phyloP scores from a whole-genome alignment of 2,329 filamentous ascomycete genomes.

The Myriangium duriaei region DNA sequence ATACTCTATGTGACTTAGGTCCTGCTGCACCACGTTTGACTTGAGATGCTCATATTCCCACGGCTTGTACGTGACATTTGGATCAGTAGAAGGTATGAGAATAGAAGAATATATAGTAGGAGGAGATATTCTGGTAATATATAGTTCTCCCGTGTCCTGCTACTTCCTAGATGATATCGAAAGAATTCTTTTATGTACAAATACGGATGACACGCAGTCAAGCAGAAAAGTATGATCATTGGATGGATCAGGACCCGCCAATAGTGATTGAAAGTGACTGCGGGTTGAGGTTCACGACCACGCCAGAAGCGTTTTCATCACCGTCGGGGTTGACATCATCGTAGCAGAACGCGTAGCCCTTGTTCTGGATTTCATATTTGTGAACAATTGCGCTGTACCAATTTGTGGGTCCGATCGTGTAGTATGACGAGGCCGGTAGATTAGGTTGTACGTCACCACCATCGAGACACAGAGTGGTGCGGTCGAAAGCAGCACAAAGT shows the following conservation, averaged over 20 bases:
- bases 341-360: conserved; percentile 55
- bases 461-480: conserved; percentile 49
- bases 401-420: conserved; percentile 26
- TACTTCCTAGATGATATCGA: too few relatives aligned
- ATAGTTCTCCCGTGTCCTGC: too few relatives aligned
- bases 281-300: conserved; percentile 28
- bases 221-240: too few relatives aligned
- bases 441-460: conserved; percentile 34
- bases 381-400: conserved; percentile 48
- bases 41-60: too few relatives aligned
- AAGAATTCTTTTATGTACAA: too few relatives aligned
- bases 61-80: too few relatives aligned
- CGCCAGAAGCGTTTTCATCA: conserved; percentile 38
- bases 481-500: conserved; percentile 64
- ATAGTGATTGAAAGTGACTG: conserved; percentile 30
- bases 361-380: conserved; percentile 42
- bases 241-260: conserved; percentile 27
- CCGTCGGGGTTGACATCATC: conserved; percentile 53
- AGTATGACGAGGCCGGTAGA: conserved; percentile 26
- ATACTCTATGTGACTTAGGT: too few relatives aligned
- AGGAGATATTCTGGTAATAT: too few relatives aligned
- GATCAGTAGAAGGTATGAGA: too few relatives aligned
- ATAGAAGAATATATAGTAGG: too few relatives aligned
- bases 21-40: too few relatives aligned
- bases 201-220: too few relatives aligned